Base-by-base conservation (phyloP, 2,329 filamentous ascomycete genomes). In the Neonectria coccinea region DNA sequence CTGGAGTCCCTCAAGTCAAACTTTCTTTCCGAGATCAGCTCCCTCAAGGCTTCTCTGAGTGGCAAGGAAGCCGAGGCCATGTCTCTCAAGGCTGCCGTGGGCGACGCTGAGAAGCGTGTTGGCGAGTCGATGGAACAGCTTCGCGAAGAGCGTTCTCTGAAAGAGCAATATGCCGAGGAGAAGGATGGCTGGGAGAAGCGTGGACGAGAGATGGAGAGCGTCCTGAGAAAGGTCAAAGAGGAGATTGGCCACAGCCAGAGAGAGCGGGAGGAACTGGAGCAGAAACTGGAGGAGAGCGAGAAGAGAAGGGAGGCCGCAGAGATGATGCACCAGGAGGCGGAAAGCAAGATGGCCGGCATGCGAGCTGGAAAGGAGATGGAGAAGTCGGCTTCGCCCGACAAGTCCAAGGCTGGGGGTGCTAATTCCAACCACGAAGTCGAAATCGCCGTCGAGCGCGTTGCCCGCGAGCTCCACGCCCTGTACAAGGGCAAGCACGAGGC, bases 401-500 rank as follows among this genome's bases (percentile, higher is more conserved):
- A 80, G 67, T 63, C 73, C 22, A 80, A 75, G 70, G 77, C 69
- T 53, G 65, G 76, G 27, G 67, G 65, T 25, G 68, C 77, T 22
- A 22, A 22, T 57, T 72, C 78, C 65, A 78, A 81, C 72, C 77
- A 81, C 70, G 93, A 97, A 68, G 91, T 97, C 54, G 94, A 97
- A 75, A 85, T 92, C 48, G 91, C 92, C 2, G 91, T 95, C 22
- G 93, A 97, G 79, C 93, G 94, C 70, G 94, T 98, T 44, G 94
- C 95, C n/a, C 88, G 93, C 31, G 96, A 99, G 76, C 86, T 99
- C 44, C 96, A 99, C 77, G 86, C 91, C 0, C 86, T 97, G 11
- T 99, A 99, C 86, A 98, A 97, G 82, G 90, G 91, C 76, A 99
- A 99, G 82, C 96, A 99, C 78, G 95, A 98, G 82, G 93, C 91